Percentiles rank a stretch among this genome's conserved stretches.
Conservation (phyloP, 2,329 filamentous ascomycete genomes). For the Erysiphe neolycopersici region DNA sequence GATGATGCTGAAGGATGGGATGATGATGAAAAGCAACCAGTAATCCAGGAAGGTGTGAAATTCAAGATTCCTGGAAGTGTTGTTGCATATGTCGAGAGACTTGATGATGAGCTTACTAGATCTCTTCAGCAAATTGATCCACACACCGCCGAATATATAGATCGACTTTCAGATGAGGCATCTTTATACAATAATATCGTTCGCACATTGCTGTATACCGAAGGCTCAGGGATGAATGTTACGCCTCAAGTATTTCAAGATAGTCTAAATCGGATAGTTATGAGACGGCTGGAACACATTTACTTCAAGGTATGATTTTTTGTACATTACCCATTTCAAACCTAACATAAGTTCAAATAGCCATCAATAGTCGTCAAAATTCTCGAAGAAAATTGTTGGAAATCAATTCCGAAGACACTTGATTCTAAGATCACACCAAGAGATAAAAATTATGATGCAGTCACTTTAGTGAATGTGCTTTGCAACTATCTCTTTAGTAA, state of each 20-base stretch:
- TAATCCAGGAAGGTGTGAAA: slow-evolving; percentile 43
- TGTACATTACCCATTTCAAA: slow-evolving; percentile 5
- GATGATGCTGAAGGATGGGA: slow-evolving; percentile 97
- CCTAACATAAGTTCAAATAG: slow-evolving; percentile 16
- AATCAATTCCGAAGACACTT: slow-evolving; percentile 38
- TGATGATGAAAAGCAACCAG: slow-evolving; percentile 82
- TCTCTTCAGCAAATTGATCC: slow-evolving; percentile 96
- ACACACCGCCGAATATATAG: slow-evolving; percentile 95
- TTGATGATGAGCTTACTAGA: slow-evolving; percentile 90
- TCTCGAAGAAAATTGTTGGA: slow-evolving; percentile 86
- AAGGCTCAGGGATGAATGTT: slow-evolving; percentile 44
- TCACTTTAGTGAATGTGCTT: slow-evolving; percentile 54
- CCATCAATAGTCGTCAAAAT: slow-evolving; percentile 80
- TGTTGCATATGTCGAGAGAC: slow-evolving; percentile 77
- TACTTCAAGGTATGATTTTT: slow-evolving; percentile 66
- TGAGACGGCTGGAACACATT: slow-evolving; percentile 83
- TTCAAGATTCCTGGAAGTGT: slow-evolving; percentile 85
- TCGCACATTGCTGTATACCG: slow-evolving; percentile 67
- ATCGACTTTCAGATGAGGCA: slow-evolving; percentile 75
- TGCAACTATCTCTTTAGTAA: slow-evolving; percentile 88
- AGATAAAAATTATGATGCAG: slow-evolving; percentile 36
- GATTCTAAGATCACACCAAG: slow-evolving; percentile 66
- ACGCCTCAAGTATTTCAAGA: slow-evolving; percentile 57
- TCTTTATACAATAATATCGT: slow-evolving; percentile 80
- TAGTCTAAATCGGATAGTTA: slow-evolving; percentile 71